Evolutionary conservation across 805 yeast species (phyloP).

Genomic region (Cyberlindnera bimundalis): DNA sequence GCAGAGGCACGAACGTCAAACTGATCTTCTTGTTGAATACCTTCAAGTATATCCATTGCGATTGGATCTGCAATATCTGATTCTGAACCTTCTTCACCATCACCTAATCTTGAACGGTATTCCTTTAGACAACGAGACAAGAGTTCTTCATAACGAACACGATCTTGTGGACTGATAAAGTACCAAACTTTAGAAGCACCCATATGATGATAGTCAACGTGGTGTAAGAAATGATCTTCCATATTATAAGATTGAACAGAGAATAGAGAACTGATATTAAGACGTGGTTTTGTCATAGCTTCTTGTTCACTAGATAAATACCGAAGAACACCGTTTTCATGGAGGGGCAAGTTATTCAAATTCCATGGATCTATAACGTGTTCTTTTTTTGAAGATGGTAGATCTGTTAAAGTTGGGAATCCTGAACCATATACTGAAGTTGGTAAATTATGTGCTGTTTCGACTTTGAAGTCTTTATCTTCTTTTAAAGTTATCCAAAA

Average conservation of each 20-base stretch:
- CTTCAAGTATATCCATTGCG: slow-evolving; percentile 21
- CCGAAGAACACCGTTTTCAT: slow-evolving; percentile 46
- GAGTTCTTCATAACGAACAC: slow-evolving; percentile 52
- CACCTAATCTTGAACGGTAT: slow-evolving; percentile 2
- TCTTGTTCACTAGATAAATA: slow-evolving; percentile 43
- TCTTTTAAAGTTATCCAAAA: slow-evolving; percentile 15
- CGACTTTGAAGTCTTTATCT: slow-evolving; percentile 38
- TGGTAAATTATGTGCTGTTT: slow-evolving; percentile 32
- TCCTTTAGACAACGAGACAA: slow-evolving; percentile 41
- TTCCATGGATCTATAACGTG: slow-evolving; percentile 46
- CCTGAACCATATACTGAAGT: slow-evolving; percentile 41
- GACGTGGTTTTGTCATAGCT: slow-evolving; percentile 38
- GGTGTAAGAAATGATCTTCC: slow-evolving; percentile 59
- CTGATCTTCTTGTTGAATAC: slow-evolving; percentile 16
- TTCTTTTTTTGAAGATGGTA: slow-evolving; percentile 18
- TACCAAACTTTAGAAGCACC: slow-evolving; percentile 62
- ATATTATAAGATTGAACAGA: slow-evolving; percentile 54
- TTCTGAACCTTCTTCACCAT: background rate
- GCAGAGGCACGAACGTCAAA: slow-evolving; percentile 16
- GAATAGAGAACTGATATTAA: slow-evolving; percentile 51
- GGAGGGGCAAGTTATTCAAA: slow-evolving; percentile 49
- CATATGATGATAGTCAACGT: slow-evolving; percentile 48
- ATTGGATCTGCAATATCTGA: slow-evolving; percentile 14
- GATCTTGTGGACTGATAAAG: slow-evolving; percentile 55
- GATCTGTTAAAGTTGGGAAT: slow-evolving; percentile 25